Evolutionary conservation across 2,329 filamentous ascomycete species (phyloP).

Genomic region (Talaromyces albobiverticillius): DNA sequence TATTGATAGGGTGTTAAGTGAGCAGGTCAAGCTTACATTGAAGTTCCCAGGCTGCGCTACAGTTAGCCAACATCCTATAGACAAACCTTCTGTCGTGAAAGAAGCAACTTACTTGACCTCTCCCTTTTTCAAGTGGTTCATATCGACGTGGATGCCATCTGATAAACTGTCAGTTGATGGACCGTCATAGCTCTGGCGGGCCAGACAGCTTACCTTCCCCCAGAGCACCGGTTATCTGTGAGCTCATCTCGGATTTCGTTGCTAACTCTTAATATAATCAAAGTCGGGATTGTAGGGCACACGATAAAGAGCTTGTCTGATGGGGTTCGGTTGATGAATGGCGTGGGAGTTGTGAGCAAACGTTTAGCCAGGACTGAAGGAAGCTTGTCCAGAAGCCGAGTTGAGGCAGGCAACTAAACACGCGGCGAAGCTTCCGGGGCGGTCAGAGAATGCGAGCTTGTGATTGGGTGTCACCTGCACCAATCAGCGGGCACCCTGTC

Average conservation of each 20-base stretch:
- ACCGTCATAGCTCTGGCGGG: slow-evolving; percentile 2
- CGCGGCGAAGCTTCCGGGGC: slow-evolving; percentile 10
- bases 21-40: slow-evolving; percentile 66
- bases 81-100: not conserved
- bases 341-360: not conserved
- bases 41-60: slow-evolving; percentile 77
- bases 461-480: slow-evolving; percentile 4
- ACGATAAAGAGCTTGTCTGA: not conserved
- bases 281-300: not conserved
- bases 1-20: not conserved
- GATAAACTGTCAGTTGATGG: slow-evolving; percentile 16
- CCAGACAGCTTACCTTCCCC: slow-evolving; percentile 38
- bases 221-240: slow-evolving; percentile 42
- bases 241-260: slow-evolving; percentile 32
- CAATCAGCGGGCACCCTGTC: not conserved
- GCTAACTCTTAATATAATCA: not conserved
- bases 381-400: not conserved
- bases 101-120: slow-evolving; percentile 82
- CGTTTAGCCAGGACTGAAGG: not conserved
- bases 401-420: slow-evolving; percentile 16
- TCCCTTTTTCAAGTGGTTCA: slow-evolving; percentile 97
- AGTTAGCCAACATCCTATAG: not conserved
- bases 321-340: not conserved
- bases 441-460: slow-evolving; percentile 3
- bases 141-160: slow-evolving; percentile 99